A percentile compares a stretch with the other conserved stretches of the same genome.
Conservation (phyloP, 2,329 filamentous ascomycete genomes). For the Monosporascus sp. region DNA sequence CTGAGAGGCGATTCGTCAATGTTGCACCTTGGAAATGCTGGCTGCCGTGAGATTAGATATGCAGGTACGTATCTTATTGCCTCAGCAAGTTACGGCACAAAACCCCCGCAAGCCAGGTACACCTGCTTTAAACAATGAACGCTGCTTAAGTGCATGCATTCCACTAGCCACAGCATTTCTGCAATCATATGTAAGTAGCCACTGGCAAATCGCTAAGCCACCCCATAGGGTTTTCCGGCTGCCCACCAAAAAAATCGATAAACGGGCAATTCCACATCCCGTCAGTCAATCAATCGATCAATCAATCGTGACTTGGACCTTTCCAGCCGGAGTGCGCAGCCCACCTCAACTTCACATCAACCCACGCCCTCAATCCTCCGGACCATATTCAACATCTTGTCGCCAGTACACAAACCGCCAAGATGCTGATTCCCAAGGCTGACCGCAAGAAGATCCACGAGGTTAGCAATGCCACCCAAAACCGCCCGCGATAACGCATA, state of each 20-base stretch:
- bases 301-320: neutral
- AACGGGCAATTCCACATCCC: neutral
- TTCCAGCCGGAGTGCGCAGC: conserved; percentile 19
- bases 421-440: conserved; percentile 99
- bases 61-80: neutral
- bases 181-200: neutral
- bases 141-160: neutral
- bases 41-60: neutral
- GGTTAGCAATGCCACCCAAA: conserved; percentile 30
- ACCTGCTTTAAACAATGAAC: neutral
- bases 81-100: neutral
- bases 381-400: conserved; percentile 47
- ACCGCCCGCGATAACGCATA: neutral
- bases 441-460: conserved; percentile 99
- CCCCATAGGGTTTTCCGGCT: conserved; percentile 1
- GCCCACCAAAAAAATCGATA: conserved; percentile 3
- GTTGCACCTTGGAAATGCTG: neutral
- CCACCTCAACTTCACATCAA: conserved; percentile 13
- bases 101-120: neutral
- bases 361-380: conserved; percentile 25
- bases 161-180: neutral
- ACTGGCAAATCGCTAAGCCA: neutral
- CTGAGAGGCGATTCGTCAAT: neutral
- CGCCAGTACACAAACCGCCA: conserved; percentile 44
- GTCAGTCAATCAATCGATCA: neutral